Conservation (phyloP, 2,329 filamentous ascomycete genomes). For the Teratosphaeriaceae sp. region DNA sequence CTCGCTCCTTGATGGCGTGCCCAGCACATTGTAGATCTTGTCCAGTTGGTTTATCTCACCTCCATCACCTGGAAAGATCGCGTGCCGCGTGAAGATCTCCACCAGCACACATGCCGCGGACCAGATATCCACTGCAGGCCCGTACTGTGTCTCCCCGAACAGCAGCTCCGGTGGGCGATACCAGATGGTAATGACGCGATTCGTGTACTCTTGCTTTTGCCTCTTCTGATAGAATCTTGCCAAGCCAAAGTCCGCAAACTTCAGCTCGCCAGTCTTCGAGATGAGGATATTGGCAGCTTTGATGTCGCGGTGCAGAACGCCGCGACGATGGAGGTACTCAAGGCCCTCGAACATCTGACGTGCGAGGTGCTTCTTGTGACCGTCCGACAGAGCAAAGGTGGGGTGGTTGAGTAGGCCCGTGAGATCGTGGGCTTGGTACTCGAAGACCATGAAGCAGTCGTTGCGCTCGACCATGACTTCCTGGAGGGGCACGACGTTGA, state of each 20-base stretch:
- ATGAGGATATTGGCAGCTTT: conserved; percentile 97
- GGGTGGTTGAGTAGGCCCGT: conserved; percentile 95
- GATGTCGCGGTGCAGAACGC: conserved; percentile 95
- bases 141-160: conserved; percentile 84
- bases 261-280: conserved; percentile 79
- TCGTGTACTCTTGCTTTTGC: conserved; percentile 90
- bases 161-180: conserved; percentile 88
- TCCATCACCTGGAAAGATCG: conserved; percentile 92
- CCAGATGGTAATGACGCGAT: conserved; percentile 98
- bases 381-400: conserved; percentile 73
- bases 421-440: conserved; percentile 93
- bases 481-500: conserved; percentile 73
- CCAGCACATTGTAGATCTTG: conserved; percentile 89
- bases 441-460: conserved; percentile 99
- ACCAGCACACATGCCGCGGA: conserved; percentile 94
- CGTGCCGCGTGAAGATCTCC: conserved; percentile 89
- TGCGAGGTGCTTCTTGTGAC: conserved; percentile 88
- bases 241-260: conserved; percentile 92
- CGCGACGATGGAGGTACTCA: conserved; percentile 84
- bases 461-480: conserved; percentile 99
- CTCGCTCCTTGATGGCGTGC: conserved; percentile 74
- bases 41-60: conserved; percentile 94
- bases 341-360: conserved; percentile 90
- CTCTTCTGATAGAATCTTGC: conserved; percentile 95
- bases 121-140: conserved; percentile 89